Conservation (phyloP, 495 filamentous ascomycete genomes). For the Penicillium antarcticum region DNA sequence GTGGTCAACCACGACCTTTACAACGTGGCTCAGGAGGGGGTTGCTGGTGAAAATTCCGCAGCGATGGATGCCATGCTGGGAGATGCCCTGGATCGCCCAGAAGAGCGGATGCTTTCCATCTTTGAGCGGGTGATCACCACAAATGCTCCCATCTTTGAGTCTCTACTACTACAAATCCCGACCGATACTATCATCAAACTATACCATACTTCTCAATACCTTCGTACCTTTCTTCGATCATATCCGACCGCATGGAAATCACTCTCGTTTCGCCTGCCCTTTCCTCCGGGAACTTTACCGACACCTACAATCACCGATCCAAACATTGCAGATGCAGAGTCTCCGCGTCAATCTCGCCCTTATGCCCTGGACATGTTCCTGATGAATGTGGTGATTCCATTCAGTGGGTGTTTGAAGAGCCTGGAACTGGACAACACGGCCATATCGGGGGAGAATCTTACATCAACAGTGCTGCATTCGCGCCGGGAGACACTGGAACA, state of each 20-base stretch:
- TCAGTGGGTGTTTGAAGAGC: conserved; percentile 52
- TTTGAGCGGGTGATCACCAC: conserved; percentile 54
- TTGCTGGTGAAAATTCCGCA: conserved; percentile 6
- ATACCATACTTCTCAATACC: conserved; percentile 53
- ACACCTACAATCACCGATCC: conserved; percentile 32
- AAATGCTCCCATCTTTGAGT: conserved; percentile 55
- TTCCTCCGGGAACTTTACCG: conserved; percentile 39
- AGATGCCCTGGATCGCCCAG: conserved; percentile 22
- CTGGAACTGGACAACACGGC: conserved; percentile 62
- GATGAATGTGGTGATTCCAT: conserved; percentile 52
- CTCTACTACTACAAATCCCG: conserved; percentile 54
- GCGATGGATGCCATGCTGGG: conserved; percentile 18
- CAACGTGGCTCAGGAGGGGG: conserved; percentile 13
- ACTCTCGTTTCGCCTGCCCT: conserved; percentile 55
- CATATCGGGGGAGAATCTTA: conserved; percentile 54
- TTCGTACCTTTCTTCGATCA: conserved; percentile 51
- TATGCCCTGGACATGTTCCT: conserved; percentile 57
- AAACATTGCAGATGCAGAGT: conserved; percentile 31
- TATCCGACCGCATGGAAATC: conserved; percentile 62
- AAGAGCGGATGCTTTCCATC: conserved; percentile 36
- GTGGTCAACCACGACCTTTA: conserved; percentile 9
- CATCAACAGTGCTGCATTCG: conserved; percentile 50
- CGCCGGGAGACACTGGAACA: conserved; percentile 53
- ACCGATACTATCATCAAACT: conserved; percentile 54
- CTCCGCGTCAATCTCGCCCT: conserved; percentile 49